A percentile compares a stretch with the other conserved stretches of the same genome.
phyloP scores from a whole-genome alignment of 164 flowering plant species.

The Chimonanthus praecox region DNA sequence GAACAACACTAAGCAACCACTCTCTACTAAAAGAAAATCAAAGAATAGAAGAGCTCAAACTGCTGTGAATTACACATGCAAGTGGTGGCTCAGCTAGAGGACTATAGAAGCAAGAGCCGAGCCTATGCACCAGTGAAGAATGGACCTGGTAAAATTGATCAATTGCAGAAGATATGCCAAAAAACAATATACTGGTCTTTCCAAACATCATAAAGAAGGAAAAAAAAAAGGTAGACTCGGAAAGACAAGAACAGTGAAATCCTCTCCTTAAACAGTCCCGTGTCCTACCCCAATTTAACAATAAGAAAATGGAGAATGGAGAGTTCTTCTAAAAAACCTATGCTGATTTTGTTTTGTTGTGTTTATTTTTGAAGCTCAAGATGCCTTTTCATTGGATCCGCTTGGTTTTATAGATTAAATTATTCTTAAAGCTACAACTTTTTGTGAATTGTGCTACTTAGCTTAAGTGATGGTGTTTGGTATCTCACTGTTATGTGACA shows the following conservation, averaged over 20 bases:
- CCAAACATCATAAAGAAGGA: neutral
- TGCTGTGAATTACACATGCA: neutral
- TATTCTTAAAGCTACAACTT: neutral
- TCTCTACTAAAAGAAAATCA: too few relatives aligned
- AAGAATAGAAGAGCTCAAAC: too few relatives aligned
- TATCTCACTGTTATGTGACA: too few relatives aligned
- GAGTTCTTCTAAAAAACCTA: too few relatives aligned
- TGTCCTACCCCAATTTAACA: too few relatives aligned
- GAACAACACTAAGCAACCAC: too few relatives aligned
- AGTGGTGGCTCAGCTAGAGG: neutral
- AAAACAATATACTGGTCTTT: neutral
- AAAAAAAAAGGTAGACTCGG: neutral
- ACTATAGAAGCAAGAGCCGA: neutral
- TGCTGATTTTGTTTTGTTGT: too few relatives aligned
- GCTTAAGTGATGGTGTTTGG: too few relatives aligned
- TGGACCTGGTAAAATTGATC: conserved; percentile 2
- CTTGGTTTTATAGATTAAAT: neutral
- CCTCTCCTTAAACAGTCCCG: too few relatives aligned
- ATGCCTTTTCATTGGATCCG: neutral
- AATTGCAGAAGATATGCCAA: conserved; percentile 1
- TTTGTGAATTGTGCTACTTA: too few relatives aligned
- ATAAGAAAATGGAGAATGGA: too few relatives aligned
- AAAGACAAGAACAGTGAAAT: neutral
- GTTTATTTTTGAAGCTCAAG: neutral
- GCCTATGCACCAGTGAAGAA: neutral